Conservation (phyloP, 139 green algal species). For the Volvox africanus region DNA sequence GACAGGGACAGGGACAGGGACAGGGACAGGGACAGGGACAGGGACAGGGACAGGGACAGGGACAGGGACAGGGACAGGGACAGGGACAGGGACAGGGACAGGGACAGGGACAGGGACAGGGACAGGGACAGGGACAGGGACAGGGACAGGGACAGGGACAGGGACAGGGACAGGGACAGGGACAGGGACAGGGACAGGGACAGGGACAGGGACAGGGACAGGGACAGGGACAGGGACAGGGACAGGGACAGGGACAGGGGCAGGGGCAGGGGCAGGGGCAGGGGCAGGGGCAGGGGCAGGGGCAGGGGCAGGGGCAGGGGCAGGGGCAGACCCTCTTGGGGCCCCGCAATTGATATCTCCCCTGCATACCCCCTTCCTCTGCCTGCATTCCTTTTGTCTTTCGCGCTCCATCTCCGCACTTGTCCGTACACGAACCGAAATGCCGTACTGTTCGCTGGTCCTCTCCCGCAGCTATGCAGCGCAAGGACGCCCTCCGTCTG, state of each 20-base stretch:
- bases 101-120: neutral
- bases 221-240: neutral
- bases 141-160: no score
- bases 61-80: no score
- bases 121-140: neutral
- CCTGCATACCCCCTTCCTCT: no score
- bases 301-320: neutral
- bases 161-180: no score
- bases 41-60: neutral
- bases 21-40: neutral
- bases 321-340: neutral
- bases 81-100: neutral
- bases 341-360: no score
- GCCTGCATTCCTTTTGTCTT: no score
- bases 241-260: neutral
- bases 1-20: neutral
- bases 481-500: conserved; percentile 8
- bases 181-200: neutral
- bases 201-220: no score
- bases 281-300: neutral
- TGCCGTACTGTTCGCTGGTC: no score
- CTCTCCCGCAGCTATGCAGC: conserved; percentile 5
- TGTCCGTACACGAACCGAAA: no score
- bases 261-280: neutral
- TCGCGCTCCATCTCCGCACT: no score